Base-by-base conservation (phyloP, 208 protist genomes). In the Wallacemonas sp. region DNA sequence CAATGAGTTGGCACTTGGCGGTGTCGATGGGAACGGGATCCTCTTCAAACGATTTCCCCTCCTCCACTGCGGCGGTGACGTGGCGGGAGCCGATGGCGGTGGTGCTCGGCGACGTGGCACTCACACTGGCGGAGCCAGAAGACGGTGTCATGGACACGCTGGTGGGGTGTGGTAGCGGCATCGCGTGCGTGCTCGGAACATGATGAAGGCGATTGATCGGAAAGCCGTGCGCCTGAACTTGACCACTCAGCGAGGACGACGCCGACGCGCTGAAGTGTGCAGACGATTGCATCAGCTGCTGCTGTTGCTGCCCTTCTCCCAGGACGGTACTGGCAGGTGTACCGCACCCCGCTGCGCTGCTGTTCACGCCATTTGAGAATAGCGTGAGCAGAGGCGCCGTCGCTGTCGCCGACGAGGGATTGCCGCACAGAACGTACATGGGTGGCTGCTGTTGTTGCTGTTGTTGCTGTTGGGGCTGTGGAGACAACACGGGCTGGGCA, bases 1-100 rank as follows among this genome's bases (percentile, higher is more conserved):
- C 83, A 54, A 90, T 90, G 60, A 90, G 77, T 61, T 90, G 83
- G 2, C 46, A 77, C 65, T 79, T 80, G 22, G 66, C 77, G 1
- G 55, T 77, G 62, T 83, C 79, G 62, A 86, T 79, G n/a, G 62
- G 68, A 15, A 80, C 70, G 2, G 79, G 79, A 34, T 89, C 79
- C 49, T 81, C 68, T 2, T 49, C 64, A 49, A 69, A 89, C 1
- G 79, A 44, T 46, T 72, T 41, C 1, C 78, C 83, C 31, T 79
- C 73, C 22, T 53, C 56, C 61, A 42, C 42, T 6, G 44, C 26
- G 28, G 33, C 34, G 2, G 53, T 21, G 2, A 28, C 2, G 44
- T n/a, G 41, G 4, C 2, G 2, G 12, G 17, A 19, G 17, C 17
- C 11, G 42, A 19, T 46, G 42, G 42, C 42, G 17, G 42, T 24